Evolutionary conservation across 2,329 filamentous ascomycete species (phyloP), one percentile per base, ranked within the genome.

Genomic region (Phialophora tarda): DNA sequence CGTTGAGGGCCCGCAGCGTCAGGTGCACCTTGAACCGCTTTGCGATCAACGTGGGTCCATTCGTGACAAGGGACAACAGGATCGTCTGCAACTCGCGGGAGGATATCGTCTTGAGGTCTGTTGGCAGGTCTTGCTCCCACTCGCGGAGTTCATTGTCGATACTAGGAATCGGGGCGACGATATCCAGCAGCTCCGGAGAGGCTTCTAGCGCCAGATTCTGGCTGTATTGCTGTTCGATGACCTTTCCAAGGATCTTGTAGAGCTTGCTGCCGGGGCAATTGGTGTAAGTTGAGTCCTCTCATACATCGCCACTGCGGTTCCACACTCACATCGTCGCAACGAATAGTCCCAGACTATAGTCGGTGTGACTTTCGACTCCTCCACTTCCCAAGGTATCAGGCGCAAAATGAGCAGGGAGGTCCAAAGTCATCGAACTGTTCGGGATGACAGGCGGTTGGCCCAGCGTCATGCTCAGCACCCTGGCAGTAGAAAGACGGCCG

Each of bases 121-220:
- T 5, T 5, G 48, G 48, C 11, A 62, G 21, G 26, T 14, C 23
- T 11, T 30, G 24, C 11, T 55, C 60, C 60, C 60, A 62, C 26
- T 55, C 50, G 8, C 60, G 48, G 12, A 62, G 60, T 11, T 62
- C 60, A 26, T 55, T 38, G 24, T 62, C 60, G 23, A 62, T 62
- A 8, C 48, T n/a, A 17, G 60, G 11, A 23, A 62, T 23, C 12
- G 60, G 60, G 2, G 60, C 34, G 11, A 62, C 24, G n/a, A 55
- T 38, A 56, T 62, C 60, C n/a, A 62, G 10, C 3, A 62, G 48
- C 12, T 12, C 28, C 10, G 48, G 47, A 10, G 60, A 28, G 11
- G 12, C 23, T 3, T 62, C 60, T 2, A 56, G 44, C 4, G 12
- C 60, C 14, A 62, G 26, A 30, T 62, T 62, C 21, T 62, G 48